Evolutionary conservation across 2,329 filamentous ascomycete species (phyloP).

Genomic region (Penicillium sp.): DNA sequence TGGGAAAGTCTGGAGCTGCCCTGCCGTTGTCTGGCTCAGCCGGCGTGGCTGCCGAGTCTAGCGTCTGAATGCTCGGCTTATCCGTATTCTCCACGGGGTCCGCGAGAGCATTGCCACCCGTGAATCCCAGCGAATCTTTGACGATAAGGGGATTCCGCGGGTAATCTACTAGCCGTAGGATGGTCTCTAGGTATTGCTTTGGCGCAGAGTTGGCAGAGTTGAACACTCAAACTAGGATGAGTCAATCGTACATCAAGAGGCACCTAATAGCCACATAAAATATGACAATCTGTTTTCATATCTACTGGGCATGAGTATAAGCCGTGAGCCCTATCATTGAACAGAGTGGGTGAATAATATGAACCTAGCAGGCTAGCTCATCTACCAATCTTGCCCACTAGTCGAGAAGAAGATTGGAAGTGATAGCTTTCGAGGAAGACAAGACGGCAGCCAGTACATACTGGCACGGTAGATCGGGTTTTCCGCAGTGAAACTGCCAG

Average conservation of each 20-base stretch:
- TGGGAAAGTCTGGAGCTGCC: neutral
- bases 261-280: neutral
- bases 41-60: slow-evolving; percentile 1
- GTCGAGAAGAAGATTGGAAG: neutral
- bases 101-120: neutral
- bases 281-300: too few relatives aligned
- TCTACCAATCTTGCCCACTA: neutral
- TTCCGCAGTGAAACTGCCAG: slow-evolving; percentile 17
- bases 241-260: neutral
- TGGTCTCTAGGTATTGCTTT: neutral
- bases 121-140: neutral
- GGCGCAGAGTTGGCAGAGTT: neutral
- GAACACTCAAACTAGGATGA: neutral
- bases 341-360: neutral
- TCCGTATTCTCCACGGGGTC: neutral
- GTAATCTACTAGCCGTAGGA: neutral
- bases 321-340: neutral
- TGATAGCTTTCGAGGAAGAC: neutral
- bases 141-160: neutral
- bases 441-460: neutral
- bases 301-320: neutral
- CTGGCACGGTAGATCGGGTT: slow-evolving; percentile 15
- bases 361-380: neutral
- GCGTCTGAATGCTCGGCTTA: neutral
- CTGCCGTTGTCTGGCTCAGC: neutral